Conservation (phyloP, 768 basidiomycete species). For the Chalciporus pseudorubinellus region DNA sequence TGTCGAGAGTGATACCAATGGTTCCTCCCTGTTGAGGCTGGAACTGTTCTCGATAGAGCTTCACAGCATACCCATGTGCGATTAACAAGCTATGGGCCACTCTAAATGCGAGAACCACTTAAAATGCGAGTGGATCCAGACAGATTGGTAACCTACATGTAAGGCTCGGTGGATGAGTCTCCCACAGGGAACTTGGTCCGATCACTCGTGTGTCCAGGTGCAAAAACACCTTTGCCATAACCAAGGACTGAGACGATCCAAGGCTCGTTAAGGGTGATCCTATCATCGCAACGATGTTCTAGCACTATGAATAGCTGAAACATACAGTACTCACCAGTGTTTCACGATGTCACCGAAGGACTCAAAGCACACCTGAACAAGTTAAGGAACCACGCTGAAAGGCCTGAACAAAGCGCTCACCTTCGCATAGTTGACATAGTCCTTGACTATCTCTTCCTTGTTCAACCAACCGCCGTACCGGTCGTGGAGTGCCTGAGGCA, state of each 20-base stretch:
- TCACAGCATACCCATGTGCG: constrained; percentile 68
- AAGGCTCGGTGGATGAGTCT: constrained; percentile 65
- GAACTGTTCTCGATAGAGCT: constrained; percentile 67
- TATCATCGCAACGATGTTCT: constrained; percentile 27
- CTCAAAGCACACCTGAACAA: constrained; percentile 63
- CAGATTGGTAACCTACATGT: constrained; percentile 52
- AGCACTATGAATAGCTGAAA: constrained; percentile 2
- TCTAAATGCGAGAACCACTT: constrained; percentile 33
- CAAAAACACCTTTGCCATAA: constrained; percentile 70
- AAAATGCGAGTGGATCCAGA: not conserved
- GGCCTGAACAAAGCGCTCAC: constrained; percentile 31
- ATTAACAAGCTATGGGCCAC: constrained; percentile 69
- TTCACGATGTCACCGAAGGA: constrained; percentile 78
- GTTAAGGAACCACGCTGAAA: constrained; percentile 3
- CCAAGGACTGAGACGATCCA: constrained; percentile 72
- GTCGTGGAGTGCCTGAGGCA: constrained; percentile 72
- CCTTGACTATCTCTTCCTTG: constrained; percentile 66
- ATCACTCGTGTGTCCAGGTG: constrained; percentile 70
- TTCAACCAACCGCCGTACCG: constrained; percentile 76
- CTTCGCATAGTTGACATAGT: constrained; percentile 62
- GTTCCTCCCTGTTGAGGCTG: constrained; percentile 60
- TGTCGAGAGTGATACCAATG: constrained; percentile 80
- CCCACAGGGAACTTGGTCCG: constrained; percentile 60
- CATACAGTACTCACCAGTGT: constrained; percentile 51
- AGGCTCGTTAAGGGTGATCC: constrained; percentile 81